Conservation (phyloP, 2,329 filamentous ascomycete genomes). For the Fusarium austroafricanum region DNA sequence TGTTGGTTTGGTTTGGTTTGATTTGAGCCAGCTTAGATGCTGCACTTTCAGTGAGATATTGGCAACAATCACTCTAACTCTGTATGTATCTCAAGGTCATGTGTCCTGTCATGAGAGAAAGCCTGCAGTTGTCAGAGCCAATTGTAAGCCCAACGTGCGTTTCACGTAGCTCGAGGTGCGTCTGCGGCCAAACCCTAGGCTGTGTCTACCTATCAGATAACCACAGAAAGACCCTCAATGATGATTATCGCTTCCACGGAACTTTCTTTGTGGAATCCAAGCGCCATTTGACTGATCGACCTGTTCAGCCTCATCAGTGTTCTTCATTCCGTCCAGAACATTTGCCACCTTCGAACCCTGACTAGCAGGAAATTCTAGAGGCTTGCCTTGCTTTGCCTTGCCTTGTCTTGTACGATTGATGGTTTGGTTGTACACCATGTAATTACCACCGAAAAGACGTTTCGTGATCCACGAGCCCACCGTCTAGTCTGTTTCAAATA, state of each 20-base stretch:
- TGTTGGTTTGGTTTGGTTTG: conserved; percentile 29
- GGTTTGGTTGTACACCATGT: conserved; percentile 3
- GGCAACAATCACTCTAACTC: background rate
- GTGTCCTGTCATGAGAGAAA: conserved; percentile 14
- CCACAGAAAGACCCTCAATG: conserved; percentile 20
- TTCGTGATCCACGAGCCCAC: conserved; percentile 26
- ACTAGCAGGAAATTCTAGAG: background rate
- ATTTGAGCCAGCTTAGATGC: background rate
- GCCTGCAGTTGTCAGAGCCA: conserved; percentile 9
- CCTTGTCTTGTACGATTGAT: background rate
- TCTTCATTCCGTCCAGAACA: conserved; percentile 39
- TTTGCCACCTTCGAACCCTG: conserved; percentile 19
- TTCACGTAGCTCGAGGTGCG: conserved; percentile 22
- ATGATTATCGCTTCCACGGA: conserved; percentile 25
- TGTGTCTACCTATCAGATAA: conserved; percentile 15
- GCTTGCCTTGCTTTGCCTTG: background rate
- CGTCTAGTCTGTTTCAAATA: conserved; percentile 37
- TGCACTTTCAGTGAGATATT: background rate
- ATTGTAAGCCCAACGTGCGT: conserved; percentile 25
- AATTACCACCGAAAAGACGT: conserved; percentile 17
- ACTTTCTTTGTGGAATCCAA: conserved; percentile 29
- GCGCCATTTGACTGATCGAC: conserved; percentile 25
- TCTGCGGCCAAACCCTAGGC: conserved; percentile 28
- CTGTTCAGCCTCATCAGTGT: conserved; percentile 34
- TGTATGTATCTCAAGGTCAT: background rate